These are phyloP conservation scores for Candida sithepensis DNA, from an alignment of 805 yeast species.

Conservation along the genomic window DNA sequence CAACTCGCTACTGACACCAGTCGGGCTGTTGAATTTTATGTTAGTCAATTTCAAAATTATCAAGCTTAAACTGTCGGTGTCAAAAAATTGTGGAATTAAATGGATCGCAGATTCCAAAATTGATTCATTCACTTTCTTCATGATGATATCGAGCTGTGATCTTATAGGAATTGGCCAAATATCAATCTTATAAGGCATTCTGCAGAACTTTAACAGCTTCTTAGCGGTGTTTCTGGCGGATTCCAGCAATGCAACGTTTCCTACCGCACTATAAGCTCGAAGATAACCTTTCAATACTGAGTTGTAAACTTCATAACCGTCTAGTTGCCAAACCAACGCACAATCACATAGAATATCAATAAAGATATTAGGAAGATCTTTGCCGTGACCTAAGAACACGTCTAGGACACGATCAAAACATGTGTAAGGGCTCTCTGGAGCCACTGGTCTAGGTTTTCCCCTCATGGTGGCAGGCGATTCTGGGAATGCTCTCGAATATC, in stretches of 20 bases:
- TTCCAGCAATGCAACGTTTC: not conserved
- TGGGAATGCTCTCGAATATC: slow-evolving; percentile 6
- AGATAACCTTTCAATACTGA: slow-evolving; percentile 12
- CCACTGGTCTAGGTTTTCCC: slow-evolving; percentile 2
- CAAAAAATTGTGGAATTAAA: slow-evolving; percentile 9
- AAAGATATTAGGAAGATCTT: slow-evolving; percentile 3
- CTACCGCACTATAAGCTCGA: not conserved
- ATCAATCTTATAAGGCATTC: slow-evolving; percentile 9
- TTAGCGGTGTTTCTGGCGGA: slow-evolving; percentile 9
- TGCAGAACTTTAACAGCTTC: slow-evolving; percentile 13
- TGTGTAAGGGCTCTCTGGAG: slow-evolving; percentile 13
- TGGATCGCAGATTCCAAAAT: slow-evolving; percentile 5
- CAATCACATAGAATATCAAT: slow-evolving; percentile 16
- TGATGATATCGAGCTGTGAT: slow-evolving; percentile 1
- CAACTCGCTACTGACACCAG: not conserved
- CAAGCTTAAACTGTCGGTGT: not conserved
- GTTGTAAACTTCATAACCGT: slow-evolving; percentile 19
- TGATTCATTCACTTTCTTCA: slow-evolving; percentile 9
- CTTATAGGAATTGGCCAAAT: slow-evolving; percentile 14
- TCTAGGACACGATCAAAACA: slow-evolving; percentile 12
- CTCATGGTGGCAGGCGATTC: slow-evolving; percentile 2
- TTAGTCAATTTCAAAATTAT: not conserved
- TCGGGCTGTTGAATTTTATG: not conserved
- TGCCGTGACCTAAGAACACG: slow-evolving; percentile 3
- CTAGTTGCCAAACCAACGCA: slow-evolving; percentile 21